Conservation (phyloP, 148 eudicot species). For the Rhododendron griersonianum region DNA sequence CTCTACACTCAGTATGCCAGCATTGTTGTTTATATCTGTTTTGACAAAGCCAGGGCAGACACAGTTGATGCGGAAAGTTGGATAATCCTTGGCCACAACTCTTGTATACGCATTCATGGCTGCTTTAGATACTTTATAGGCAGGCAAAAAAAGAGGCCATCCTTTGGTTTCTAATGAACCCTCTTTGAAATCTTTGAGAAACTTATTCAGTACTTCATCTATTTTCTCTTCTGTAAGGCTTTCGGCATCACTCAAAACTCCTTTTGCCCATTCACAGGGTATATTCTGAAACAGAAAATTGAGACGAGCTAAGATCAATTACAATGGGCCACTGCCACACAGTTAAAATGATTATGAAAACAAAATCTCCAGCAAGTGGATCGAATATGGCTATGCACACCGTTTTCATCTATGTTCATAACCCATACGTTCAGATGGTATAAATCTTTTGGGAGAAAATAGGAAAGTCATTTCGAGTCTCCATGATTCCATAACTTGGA, state of each 20-base stretch:
- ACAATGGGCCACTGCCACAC: background rate
- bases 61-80: conserved; percentile 27
- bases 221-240: conserved; percentile 44
- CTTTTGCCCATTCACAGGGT: conserved; percentile 24
- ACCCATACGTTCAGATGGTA: background rate
- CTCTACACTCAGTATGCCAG: conserved; percentile 24
- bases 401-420: background rate
- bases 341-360: background rate
- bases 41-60: conserved; percentile 46
- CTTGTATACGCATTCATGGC: conserved; percentile 32
- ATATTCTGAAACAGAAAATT: conserved; percentile 10
- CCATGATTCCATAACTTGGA: background rate
- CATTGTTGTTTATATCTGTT: conserved; percentile 27
- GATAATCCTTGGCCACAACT: conserved; percentile 25
- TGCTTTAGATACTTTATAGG: conserved; percentile 26
- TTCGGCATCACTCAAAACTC: conserved; percentile 24
- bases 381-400: background rate
- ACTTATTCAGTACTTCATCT: conserved; percentile 29
- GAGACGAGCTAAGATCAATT: background rate
- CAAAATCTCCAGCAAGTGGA: background rate
- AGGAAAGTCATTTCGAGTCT: background rate
- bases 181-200: conserved; percentile 29
- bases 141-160: conserved; percentile 16
- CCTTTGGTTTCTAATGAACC: conserved; percentile 8
- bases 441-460: background rate